Base-by-base conservation (phyloP, 2,329 filamentous ascomycete species). In the Xylariales sp. region DNA sequence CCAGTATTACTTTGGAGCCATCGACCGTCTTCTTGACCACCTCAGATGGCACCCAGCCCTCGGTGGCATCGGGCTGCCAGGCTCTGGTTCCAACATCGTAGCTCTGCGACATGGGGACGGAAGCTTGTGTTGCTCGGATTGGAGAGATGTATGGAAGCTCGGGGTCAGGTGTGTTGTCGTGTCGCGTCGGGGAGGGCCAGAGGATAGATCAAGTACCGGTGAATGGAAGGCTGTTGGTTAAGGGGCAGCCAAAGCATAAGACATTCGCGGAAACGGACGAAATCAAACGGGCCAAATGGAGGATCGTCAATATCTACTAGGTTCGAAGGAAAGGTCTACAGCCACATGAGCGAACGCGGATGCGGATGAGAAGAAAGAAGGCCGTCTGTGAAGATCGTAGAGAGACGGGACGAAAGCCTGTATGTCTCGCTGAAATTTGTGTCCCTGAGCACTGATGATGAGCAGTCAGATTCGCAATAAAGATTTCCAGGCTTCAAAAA, bases 41-140 rank as follows among this genome's bases (percentile, higher is more conserved):
- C 75, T 97, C 90, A 34, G 93, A 96, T 62, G 90, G 86, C 65
- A 98, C 82, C 91, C 93, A 98, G 70, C 93, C 93, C 69, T 98
- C 91, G 47, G 87, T 87, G 64, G 80, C 73, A 73, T 98, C 93
- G 57, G 93, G 90, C 78, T 97, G 93, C 93, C 93, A 98, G 63
- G 90, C 93, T 79, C 88, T 83, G 59, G 91, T 97, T 62, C 91
- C 93, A 61, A 96, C 81, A 76, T 97, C 90, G 72, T 94, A 97
- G 63, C 80, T 88, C 69, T 94, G 86, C 73, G 88, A 88, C 90
- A 95, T 95, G 68, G 62, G 64, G 39, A 24, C 40, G 40, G 40
- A 31, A 39, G 35, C 31, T 43, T 31, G 32, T 32, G 25, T 20
- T 18, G 44, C 18, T 24, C 15, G 21, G 35, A 36, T 37, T 36